A percentile compares a stretch with the other conserved stretches of the same genome.
Conservation (phyloP, 164 flowering plant species). For the Annona squamosa region DNA sequence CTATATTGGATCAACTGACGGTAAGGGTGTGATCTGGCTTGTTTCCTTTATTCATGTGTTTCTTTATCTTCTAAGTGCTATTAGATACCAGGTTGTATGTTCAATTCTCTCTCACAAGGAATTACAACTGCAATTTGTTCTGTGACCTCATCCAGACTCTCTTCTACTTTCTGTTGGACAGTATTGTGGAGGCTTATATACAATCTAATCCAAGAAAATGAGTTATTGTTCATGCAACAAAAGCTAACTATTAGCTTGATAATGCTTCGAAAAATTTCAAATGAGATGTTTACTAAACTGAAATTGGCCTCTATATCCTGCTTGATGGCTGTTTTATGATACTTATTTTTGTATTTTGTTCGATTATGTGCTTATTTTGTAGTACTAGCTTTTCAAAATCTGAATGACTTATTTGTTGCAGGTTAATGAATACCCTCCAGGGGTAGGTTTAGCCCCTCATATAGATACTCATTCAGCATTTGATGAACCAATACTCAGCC, state of each 20-base stretch:
- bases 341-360: no score
- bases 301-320: no score
- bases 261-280: no score
- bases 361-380: no score
- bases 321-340: no score
- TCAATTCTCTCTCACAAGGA: neutral
- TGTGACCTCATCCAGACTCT: neutral
- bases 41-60: neutral
- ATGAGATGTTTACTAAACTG: no score
- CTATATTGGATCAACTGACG: constrained; percentile 70
- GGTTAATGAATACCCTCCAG: constrained; percentile 93
- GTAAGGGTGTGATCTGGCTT: constrained; percentile 24
- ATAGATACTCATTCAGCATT: constrained; percentile 97
- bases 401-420: constrained; percentile 21
- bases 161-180: neutral
- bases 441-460: constrained; percentile 93
- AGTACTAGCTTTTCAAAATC: neutral
- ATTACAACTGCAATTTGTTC: neutral
- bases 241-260: no score
- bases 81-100: neutral
- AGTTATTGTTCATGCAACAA: no score
- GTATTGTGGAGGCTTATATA: no score
- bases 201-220: no score
- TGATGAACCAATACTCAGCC: constrained; percentile 82
- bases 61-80: neutral